Evolutionary conservation across 371 early-diverging fungal species (phyloP), one percentile per base, ranked within the genome.

Genomic region (Coemansia sp.): DNA sequence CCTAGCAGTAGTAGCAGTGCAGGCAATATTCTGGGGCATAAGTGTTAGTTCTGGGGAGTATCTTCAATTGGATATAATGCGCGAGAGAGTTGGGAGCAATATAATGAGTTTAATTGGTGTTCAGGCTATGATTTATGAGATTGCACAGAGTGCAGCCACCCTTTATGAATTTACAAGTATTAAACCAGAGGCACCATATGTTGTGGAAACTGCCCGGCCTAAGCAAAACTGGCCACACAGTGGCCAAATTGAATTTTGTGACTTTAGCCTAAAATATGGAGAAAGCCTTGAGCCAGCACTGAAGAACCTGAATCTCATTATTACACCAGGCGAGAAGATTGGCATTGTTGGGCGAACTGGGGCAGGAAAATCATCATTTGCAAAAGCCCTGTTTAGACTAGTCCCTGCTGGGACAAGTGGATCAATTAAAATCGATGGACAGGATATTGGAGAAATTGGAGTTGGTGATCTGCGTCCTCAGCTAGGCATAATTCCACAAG

Each of bases 401-500:
- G 26, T 26, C 26, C 26, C 26, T 26, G 26, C 26, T 26, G 26
- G 26, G 26, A 26, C 26, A 26, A 26, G 26, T 26, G 26, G 26
- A 26, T 26, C 26, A 26, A 26, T 26, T 26, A 26, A 26, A 26
- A 84, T 85, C 55, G 86, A 85, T 53, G 83, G 81, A 14, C 56
- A 82, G 6, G 77, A 83, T 42, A 81, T 85, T 26, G 59, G 70
- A 1, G 50, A 68, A 42, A 70, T 86, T 30, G 77, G 80, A 5
- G 69, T 86, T 58, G 62, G 75, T 39, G 82, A 81, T 47, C 51
- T 89, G 76, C 81, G 90, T 10, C 76, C 79, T 7, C 66, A 71
- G 30, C 63, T 89, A 39, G 71, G 82, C 20, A 85, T 87, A 40
- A 86, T 89, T 48, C 89, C 88, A 1, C 89, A 88, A 62, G 83